Base-by-base conservation (phyloP, 75 land plant genomes). In the Sequoiadendron giganteum region DNA sequence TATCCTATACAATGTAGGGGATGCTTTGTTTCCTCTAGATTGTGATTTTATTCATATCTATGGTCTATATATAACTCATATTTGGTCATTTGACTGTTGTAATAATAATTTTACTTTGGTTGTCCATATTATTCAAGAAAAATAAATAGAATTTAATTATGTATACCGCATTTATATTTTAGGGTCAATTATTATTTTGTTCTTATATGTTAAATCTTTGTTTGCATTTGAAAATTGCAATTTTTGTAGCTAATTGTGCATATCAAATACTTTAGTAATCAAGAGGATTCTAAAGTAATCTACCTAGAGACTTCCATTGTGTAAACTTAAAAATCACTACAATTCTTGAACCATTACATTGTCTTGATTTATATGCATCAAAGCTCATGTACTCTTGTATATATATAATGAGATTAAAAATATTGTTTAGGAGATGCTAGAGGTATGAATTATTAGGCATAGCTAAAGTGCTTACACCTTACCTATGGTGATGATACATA, bases 311-410 rank as follows among this genome's bases (percentile, higher is more conserved):
- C 86, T 52, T 36, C 47, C 32, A 18, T 56, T 55, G 8, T 52
- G 39, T 84, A 48, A 84, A 52, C n/a, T 28, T 19, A 1, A 25
- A 65, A 65, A 65, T 56, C 49, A 48, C 86, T 85, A 34, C 86
- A 32, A 25, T 85, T 39, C 65, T 85, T 85, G 86, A 32, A 48
- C 86, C 86, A 85, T 85, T 36, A 18, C 65, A 34, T 38, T 56
- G n/a, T 68, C 86, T 85, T 85, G 58, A 56, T 85, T 54, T 32
- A 54, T 25, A 14, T 73, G 34, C 77, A 34, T 73, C 77, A 73
- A 32, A 85, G 49, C 40, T 85, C 55, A 54, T 85, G 55, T 36
- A 68, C 49, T 85, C 45, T 43, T 84, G 85, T n/a, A n/a, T n/a
- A n/a, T n/a, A n/a, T n/a, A n/a, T n/a, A n/a, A n/a, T n/a, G n/a